These are phyloP conservation scores for Ophiostoma fasciatum DNA, from an alignment of 2,329 filamentous ascomycete genomes.

Conservation along the genomic window DNA sequence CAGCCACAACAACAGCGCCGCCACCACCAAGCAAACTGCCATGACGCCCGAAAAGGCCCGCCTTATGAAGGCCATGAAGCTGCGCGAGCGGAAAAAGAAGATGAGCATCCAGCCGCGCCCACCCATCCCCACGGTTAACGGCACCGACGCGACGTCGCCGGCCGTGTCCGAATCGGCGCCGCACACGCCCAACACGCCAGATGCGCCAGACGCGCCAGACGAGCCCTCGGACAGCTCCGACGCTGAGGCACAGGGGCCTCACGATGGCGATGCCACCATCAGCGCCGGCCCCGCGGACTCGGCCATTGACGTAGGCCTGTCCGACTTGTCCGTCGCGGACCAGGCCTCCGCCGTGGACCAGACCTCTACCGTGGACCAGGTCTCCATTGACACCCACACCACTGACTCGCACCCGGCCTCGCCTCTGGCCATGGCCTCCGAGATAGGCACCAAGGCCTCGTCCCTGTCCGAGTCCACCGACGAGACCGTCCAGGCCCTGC, in stretches of 20 bases:
- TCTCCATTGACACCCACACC: slow-evolving; percentile 31
- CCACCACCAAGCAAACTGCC: slow-evolving; percentile 26
- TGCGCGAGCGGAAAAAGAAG: slow-evolving; percentile 66
- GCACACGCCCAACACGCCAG: no score
- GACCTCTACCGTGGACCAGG: slow-evolving; percentile 28
- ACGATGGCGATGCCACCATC: no score
- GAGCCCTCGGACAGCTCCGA: background rate
- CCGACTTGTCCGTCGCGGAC: slow-evolving; percentile 33
- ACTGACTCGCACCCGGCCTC: slow-evolving; percentile 43
- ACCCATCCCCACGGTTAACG: slow-evolving; percentile 14
- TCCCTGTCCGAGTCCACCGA: slow-evolving; percentile 49
- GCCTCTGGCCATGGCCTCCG: slow-evolving; percentile 36
- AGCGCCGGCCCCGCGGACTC: slow-evolving; percentile 28
- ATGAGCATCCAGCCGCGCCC: slow-evolving; percentile 19
- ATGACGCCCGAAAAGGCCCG: slow-evolving; percentile 83
- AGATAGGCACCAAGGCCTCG: slow-evolving; percentile 45
- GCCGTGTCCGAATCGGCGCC: no score
- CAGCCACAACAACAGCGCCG: no score
- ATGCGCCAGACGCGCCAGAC: no score
- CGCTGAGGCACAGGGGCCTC: no score
- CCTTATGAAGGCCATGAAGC: slow-evolving; percentile 84
- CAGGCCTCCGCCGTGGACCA: slow-evolving; percentile 31
- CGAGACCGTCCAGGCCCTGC: slow-evolving; percentile 31
- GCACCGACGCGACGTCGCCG: no score
- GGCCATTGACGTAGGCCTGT: slow-evolving; percentile 36